Evolutionary conservation across 2,329 filamentous ascomycete species (phyloP), one percentile per base, ranked within the genome.

Genomic region (Ophiosphaerella herpotricha): DNA sequence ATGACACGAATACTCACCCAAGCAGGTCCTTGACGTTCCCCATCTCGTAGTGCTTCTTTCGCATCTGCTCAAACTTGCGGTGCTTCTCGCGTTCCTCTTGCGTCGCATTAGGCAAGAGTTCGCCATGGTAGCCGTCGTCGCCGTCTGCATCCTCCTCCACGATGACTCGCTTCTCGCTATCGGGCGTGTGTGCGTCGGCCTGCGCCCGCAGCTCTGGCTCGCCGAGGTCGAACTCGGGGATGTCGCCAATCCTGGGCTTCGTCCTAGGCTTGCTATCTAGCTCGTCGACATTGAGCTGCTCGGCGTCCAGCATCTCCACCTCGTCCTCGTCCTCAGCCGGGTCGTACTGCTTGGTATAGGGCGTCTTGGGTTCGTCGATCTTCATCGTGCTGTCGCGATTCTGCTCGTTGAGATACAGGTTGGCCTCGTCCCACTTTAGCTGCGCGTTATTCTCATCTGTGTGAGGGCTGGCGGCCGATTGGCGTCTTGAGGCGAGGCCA

Each of bases 21-120:
- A 99, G 83, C 45, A 97, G 77, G 67, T 87, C 84, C 66, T 94
- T 96, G 50, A 97, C 91, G 68, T 94, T 89, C 77, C 85, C 91
- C 94, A 99, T 99, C 81, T 99, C 94, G 75, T 99, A 99, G 75
- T 99, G 94, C 79, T 87, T 93, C 85, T 94, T 97, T 68, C 94
- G 85, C 79, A 91, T 82, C 77, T 90, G 82, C 77, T 97, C 92
- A 73, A 99, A 99, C 71, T 89, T 85, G 69, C 83, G 85, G 75
- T 99, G 94, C 80, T 97, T 97, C 78, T 94, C 91, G 55, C 80
- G 80, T 71, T 96, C 92, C 73, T 96, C 91, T 36, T 76, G 72
- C 5, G 76, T 75, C 63, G 78, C 75, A 43, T 75, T 68, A 16
- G 66, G 82, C 38, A 85, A 82, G 46, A 82, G 82, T 63, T 85